Conservation (phyloP, 2,329 filamentous ascomycete species). For the Zopfia rhizophila region DNA sequence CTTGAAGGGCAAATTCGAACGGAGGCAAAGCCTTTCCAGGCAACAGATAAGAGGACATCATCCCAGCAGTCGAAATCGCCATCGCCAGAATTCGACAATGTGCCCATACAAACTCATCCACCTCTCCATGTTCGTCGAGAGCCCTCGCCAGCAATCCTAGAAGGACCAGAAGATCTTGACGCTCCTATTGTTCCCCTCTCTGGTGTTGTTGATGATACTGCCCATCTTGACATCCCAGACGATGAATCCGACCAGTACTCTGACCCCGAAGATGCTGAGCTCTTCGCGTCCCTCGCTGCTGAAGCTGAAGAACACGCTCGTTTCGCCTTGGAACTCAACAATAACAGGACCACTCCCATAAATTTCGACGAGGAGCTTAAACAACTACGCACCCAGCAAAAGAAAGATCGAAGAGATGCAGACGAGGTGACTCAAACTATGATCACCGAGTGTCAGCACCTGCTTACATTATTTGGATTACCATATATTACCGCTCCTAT, state of each 20-base stretch:
- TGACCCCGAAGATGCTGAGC: slow-evolving; percentile 91
- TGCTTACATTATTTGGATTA: slow-evolving; percentile 89
- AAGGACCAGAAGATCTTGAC: slow-evolving; percentile 42
- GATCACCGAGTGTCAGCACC: slow-evolving; percentile 92
- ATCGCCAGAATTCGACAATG: slow-evolving; percentile 64
- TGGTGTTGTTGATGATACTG: slow-evolving; percentile 42
- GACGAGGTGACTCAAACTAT: slow-evolving; percentile 97
- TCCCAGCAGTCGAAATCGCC: slow-evolving; percentile 48
- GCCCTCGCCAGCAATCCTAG: slow-evolving; percentile 33
- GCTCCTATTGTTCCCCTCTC: slow-evolving; percentile 42
- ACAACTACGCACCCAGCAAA: slow-evolving; percentile 90
- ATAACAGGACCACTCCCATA: slow-evolving; percentile 72
- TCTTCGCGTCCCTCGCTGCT: slow-evolving; percentile 84
- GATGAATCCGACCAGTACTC: slow-evolving; percentile 62
- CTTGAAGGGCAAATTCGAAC: slow-evolving; percentile 20
- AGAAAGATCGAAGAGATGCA: slow-evolving; percentile 93
- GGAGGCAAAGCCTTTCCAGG: slow-evolving; percentile 3
- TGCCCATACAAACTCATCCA: slow-evolving; percentile 39
- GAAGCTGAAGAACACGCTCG: slow-evolving; percentile 95
- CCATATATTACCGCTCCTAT: slow-evolving; percentile 98
- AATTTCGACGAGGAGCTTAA: slow-evolving; percentile 90
- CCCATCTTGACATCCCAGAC: slow-evolving; percentile 35
- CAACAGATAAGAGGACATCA: slow-evolving; percentile 15
- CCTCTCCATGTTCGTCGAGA: slow-evolving; percentile 25
- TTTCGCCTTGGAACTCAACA: slow-evolving; percentile 88